Conservation (phyloP, 345 rosid species). For the Hibiscus trionum region DNA sequence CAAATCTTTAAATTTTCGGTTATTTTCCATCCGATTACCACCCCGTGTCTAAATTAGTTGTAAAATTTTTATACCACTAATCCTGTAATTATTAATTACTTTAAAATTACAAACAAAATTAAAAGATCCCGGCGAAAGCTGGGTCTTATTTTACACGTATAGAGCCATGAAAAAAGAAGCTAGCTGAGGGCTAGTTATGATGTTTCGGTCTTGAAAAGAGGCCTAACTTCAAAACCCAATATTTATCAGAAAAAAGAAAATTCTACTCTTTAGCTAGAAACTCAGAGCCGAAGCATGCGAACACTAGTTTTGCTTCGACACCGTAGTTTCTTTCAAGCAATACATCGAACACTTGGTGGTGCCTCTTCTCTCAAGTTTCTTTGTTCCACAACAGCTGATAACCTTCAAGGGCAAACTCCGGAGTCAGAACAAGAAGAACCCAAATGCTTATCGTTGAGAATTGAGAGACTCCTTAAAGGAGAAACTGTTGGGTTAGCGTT, state of each 20-base stretch:
- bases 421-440: slow-evolving; percentile 22
- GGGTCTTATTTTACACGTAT: no score
- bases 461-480: slow-evolving; percentile 57
- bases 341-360: slow-evolving; percentile 40
- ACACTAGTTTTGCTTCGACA: slow-evolving; percentile 20
- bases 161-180: background rate
- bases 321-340: slow-evolving; percentile 33
- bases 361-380: slow-evolving; percentile 7
- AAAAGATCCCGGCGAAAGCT: no score
- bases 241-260: background rate
- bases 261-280: background rate
- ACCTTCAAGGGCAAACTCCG: background rate
- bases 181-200: background rate
- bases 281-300: slow-evolving; percentile 20
- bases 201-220: background rate
- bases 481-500: slow-evolving; percentile 59
- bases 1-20: no score
- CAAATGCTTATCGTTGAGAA: slow-evolving; percentile 60
- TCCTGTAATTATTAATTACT: no score
- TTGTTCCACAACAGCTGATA: slow-evolving; percentile 14
- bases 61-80: no score
- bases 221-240: background rate
- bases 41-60: no score
- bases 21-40: no score
- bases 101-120: no score